Evolutionary conservation across 306 rosid species (phyloP).

Genomic region (Senna siamea): DNA sequence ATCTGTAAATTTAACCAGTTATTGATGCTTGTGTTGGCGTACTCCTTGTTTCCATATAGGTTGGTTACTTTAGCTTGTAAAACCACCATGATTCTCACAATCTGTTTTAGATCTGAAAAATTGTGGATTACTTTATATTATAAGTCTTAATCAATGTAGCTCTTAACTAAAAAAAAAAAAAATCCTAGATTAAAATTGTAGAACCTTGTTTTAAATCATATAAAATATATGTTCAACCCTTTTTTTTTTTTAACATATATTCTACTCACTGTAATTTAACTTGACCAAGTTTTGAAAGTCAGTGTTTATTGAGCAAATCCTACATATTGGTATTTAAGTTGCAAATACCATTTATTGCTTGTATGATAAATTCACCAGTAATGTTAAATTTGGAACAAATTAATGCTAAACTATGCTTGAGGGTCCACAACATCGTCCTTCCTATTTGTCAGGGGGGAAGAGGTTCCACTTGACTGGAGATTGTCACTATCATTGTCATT

Average conservation of each 20-base stretch:
- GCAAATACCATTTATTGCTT: neutral
- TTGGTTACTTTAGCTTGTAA: neutral
- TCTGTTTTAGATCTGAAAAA: neutral
- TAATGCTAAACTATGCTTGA: neutral
- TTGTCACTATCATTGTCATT: neutral
- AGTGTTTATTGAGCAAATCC: too few relatives aligned
- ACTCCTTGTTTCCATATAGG: neutral
- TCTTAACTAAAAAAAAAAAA: neutral
- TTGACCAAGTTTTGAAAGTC: neutral
- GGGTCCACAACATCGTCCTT: too few relatives aligned
- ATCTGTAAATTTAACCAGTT: slow-evolving; percentile 8
- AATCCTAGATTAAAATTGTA: slow-evolving; percentile 3
- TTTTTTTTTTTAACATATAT: neutral
- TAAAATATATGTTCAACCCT: neutral
- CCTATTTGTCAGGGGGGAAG: neutral
- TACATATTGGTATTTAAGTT: neutral
- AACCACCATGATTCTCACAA: neutral
- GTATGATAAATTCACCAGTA: neutral
- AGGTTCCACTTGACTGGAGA: neutral
- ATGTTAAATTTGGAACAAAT: neutral
- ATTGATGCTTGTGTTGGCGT: slow-evolving; percentile 1
- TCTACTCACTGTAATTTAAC: neutral
- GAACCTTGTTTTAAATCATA: neutral
- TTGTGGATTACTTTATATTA: neutral
- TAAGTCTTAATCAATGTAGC: neutral